Conservation (phyloP, 106 monocot genomes). For the Cymbidium sinense region DNA sequence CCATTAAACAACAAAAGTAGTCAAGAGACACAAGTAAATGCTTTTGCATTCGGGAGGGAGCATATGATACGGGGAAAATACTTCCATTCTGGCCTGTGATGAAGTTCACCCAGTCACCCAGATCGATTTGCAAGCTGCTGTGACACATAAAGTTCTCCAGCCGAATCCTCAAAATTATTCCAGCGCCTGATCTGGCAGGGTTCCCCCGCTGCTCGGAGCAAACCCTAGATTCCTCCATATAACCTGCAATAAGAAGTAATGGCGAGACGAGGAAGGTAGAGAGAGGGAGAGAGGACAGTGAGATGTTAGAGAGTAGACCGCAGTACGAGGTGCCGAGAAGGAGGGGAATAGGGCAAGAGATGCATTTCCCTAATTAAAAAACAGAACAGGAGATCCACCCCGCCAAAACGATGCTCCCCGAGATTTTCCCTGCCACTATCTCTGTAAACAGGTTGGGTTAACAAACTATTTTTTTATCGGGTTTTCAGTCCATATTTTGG, state of each 20-base stretch:
- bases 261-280: not conserved
- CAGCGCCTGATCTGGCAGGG: constrained; percentile 27
- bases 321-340: not conserved
- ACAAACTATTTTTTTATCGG: too few relatives aligned
- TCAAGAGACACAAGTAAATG: not conserved
- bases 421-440: too few relatives aligned
- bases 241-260: not conserved
- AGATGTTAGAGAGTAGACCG: too few relatives aligned
- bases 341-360: not conserved
- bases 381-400: not conserved
- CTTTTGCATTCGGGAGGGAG: not conserved
- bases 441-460: too few relatives aligned
- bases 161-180: constrained; percentile 66
- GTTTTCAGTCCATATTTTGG: too few relatives aligned
- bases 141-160: constrained; percentile 99
- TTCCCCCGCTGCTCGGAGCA: constrained; percentile 6
- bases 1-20: not conserved
- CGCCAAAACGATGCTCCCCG: not conserved
- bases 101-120: constrained; percentile 88
- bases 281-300: not conserved
- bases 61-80: constrained; percentile 11
- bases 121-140: constrained; percentile 65
- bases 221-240: constrained; percentile 32
- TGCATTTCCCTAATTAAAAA: too few relatives aligned
- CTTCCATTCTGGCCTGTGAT: constrained; percentile 99